Conservation (phyloP, 2,329 filamentous ascomycete species). For the Sphaceloma murrayae region DNA sequence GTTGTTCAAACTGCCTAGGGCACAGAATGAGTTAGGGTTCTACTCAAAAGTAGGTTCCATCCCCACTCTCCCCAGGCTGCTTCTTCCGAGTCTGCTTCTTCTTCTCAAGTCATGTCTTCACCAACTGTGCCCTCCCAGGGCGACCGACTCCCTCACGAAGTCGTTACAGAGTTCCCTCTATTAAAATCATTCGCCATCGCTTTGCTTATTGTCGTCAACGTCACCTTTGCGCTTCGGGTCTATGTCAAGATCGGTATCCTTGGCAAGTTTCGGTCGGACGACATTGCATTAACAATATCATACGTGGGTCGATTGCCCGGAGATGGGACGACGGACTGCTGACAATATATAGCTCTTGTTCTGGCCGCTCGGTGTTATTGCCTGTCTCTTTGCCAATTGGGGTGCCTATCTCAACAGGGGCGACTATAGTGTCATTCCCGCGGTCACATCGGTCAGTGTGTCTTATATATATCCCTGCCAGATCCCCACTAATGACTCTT, state of each 20-base stretch:
- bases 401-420: not conserved
- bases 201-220: not conserved
- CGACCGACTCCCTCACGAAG: not conserved
- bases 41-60: too few species aligned
- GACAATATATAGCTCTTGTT: not conserved
- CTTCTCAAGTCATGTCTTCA: too few species aligned
- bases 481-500: not conserved
- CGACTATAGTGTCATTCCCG: not conserved
- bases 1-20: too few species aligned
- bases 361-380: not conserved
- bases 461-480: too few species aligned
- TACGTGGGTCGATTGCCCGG: not conserved
- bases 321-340: not conserved
- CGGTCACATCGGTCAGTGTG: not conserved
- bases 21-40: too few species aligned
- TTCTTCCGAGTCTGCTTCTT: too few species aligned
- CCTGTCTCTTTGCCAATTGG: not conserved
- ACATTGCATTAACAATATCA: slow-evolving; percentile 3
- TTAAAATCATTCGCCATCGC: not conserved
- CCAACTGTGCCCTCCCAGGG: not conserved
- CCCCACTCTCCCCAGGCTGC: not conserved
- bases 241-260: slow-evolving; percentile 10
- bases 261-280: not conserved
- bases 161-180: not conserved
- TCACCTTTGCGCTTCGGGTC: not conserved